These are phyloP conservation scores for Cercospora berteroae DNA, from an alignment of 2,329 filamentous ascomycete species.

Conservation along the genomic window DNA sequence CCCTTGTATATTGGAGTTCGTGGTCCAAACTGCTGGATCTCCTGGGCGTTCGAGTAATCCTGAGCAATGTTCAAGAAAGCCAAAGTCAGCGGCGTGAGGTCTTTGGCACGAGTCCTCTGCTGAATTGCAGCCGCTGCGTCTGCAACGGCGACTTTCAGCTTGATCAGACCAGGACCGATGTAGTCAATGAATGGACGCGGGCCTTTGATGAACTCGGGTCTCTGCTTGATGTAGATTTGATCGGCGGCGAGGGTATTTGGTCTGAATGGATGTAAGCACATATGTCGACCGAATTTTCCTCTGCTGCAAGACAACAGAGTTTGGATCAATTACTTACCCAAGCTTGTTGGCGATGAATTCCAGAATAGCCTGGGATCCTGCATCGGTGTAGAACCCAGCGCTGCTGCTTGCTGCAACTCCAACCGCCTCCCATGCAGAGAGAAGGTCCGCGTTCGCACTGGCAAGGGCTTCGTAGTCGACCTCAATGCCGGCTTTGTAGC, in stretches of 20 bases:
- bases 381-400: conserved; percentile 7
- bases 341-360: conserved; percentile 10
- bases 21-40: conserved; percentile 10
- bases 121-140: conserved; percentile 7
- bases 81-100: conserved; percentile 7
- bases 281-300: neutral
- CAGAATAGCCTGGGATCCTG: conserved; percentile 6
- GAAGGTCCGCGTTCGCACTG: neutral
- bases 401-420: conserved; percentile 2
- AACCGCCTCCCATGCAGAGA: conserved; percentile 1
- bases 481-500: neutral
- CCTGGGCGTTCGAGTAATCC: conserved; percentile 13
- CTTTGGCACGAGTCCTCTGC: neutral
- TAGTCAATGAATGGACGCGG: conserved; percentile 2
- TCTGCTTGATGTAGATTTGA: conserved; percentile 6
- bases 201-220: neutral
- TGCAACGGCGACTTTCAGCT: conserved; percentile 10
- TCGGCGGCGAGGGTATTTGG: conserved; percentile 7
- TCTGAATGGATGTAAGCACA: neutral
- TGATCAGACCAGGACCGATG: conserved; percentile 11
- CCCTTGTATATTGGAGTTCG: neutral
- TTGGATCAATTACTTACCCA: neutral
- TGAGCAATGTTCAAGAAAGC: conserved; percentile 8
- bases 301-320: neutral
- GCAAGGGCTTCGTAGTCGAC: neutral